phyloP scores from a whole-genome alignment of 75 land plant genomes.

The Picea sitchensis region DNA sequence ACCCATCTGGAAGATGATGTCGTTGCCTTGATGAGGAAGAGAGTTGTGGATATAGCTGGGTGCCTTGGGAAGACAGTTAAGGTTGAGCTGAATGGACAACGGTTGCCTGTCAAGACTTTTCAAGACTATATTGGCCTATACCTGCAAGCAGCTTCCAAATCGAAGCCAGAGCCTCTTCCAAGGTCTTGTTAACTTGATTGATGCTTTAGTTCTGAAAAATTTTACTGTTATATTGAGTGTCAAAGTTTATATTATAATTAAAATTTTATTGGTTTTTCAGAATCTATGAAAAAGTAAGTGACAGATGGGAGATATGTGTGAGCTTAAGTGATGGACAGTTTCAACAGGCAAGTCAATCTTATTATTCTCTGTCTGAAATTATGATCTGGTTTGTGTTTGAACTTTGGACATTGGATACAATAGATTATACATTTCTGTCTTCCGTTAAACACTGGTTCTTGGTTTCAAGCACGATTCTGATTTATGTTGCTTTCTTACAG shows the following conservation, averaged over 20 bases:
- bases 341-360: conserved; percentile 68
- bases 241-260: not conserved
- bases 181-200: conserved; percentile 25
- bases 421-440: not conserved
- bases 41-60: conserved; percentile 91
- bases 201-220: not conserved
- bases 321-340: conserved; percentile 94
- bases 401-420: not conserved
- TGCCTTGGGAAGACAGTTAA: conserved; percentile 83
- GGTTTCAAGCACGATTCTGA: not conserved
- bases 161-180: conserved; percentile 51
- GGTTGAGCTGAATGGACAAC: conserved; percentile 86
- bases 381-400: not conserved
- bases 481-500: not conserved
- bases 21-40: conserved; percentile 91
- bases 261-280: conserved; percentile 26
- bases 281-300: conserved; percentile 65
- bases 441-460: not conserved
- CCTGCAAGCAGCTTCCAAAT: conserved; percentile 45
- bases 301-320: conserved; percentile 91
- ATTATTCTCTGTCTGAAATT: not conserved
- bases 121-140: conserved; percentile 77
- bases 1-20: conserved; percentile 88
- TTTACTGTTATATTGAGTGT: not conserved
- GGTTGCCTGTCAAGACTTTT: conserved; percentile 77